These are phyloP conservation scores for Cryptococcus sp. DNA, from an alignment of 1,284 basidiomycete genomes.

Conservation along the genomic window DNA sequence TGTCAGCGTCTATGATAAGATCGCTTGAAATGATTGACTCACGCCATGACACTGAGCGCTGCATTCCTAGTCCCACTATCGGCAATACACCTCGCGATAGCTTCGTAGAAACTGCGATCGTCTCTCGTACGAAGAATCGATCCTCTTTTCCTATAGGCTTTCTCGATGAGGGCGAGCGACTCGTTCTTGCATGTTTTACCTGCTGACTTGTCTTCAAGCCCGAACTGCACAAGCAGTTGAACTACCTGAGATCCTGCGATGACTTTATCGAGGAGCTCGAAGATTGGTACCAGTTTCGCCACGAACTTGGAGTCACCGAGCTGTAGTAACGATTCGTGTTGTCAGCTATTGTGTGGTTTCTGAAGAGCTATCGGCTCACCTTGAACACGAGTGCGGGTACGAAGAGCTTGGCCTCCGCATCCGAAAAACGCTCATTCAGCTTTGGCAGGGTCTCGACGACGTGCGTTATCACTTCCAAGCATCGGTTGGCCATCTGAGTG, in stretches of 20 bases:
- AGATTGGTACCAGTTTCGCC: conserved; percentile 55
- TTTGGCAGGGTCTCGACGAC: conserved; percentile 72
- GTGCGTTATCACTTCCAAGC: conserved; percentile 82
- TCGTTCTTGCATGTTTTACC: conserved; percentile 52
- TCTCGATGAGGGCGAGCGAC: conserved; percentile 45
- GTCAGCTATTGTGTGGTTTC: background rate
- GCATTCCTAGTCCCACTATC: conserved; percentile 49
- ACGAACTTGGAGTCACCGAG: conserved; percentile 59
- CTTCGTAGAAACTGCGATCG: conserved; percentile 46
- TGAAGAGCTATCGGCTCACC: conserved; percentile 56
- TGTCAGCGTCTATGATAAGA: background rate
- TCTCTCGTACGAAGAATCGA: conserved; percentile 43
- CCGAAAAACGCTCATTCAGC: conserved; percentile 77
- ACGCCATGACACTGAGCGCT: conserved; percentile 51
- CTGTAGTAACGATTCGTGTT: conserved; percentile 25
- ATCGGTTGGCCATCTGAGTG: conserved; percentile 84
- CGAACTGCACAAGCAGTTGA: conserved; percentile 76
- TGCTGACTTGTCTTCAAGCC: conserved; percentile 47
- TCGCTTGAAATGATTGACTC: conserved; percentile 19
- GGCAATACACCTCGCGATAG: conserved; percentile 62
- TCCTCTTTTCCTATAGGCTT: conserved; percentile 47
- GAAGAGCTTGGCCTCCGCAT: conserved; percentile 84
- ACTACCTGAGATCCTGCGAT: conserved; percentile 63
- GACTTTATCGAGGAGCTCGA: conserved; percentile 54
- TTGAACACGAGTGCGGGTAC: conserved; percentile 89